A percentile compares a stretch with the other conserved stretches of the same genome.
Evolutionary conservation across 331 rosid species (phyloP).

Genomic region (Acacia concinna): DNA sequence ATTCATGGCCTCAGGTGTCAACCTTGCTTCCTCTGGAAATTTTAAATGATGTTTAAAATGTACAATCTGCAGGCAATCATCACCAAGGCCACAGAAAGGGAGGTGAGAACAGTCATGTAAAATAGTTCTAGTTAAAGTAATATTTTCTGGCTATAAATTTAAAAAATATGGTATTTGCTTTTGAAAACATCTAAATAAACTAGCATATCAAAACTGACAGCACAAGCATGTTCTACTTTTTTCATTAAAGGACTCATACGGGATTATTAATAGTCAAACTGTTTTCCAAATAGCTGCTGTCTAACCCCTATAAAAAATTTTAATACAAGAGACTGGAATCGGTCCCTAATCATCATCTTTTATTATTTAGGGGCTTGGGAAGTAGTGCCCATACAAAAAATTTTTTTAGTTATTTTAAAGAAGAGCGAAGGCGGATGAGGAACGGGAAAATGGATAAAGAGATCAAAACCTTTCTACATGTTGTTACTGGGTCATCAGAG

Average conservation of each 20-base stretch:
- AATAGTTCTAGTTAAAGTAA: slow-evolving; percentile 7
- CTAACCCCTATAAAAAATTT: not conserved
- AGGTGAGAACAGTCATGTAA: not conserved
- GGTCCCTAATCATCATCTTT: not conserved
- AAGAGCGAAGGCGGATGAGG: not conserved
- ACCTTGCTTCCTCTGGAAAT: slow-evolving; percentile 87
- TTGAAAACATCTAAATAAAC: not conserved
- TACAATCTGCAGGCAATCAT: slow-evolving; percentile 65
- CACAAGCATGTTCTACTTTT: not conserved
- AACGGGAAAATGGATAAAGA: not conserved
- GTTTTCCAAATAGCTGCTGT: not conserved
- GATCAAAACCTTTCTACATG: slow-evolving; percentile 82
- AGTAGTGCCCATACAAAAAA: not conserved
- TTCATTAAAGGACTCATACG: not conserved
- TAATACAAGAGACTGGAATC: not conserved
- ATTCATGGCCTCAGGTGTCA: slow-evolving; percentile 84
- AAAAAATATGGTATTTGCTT: not conserved
- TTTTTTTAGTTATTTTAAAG: not conserved
- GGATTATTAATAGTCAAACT: not conserved
- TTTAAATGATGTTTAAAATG: slow-evolving; percentile 88
- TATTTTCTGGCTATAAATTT: not conserved
- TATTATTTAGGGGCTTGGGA: not conserved
- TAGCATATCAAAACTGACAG: not conserved
- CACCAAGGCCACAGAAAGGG: slow-evolving; percentile 5
- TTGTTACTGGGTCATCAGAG: slow-evolving; percentile 89